Conservation (phyloP, 352 stramenopile genomes). For the Phytopythium oedochilum region DNA sequence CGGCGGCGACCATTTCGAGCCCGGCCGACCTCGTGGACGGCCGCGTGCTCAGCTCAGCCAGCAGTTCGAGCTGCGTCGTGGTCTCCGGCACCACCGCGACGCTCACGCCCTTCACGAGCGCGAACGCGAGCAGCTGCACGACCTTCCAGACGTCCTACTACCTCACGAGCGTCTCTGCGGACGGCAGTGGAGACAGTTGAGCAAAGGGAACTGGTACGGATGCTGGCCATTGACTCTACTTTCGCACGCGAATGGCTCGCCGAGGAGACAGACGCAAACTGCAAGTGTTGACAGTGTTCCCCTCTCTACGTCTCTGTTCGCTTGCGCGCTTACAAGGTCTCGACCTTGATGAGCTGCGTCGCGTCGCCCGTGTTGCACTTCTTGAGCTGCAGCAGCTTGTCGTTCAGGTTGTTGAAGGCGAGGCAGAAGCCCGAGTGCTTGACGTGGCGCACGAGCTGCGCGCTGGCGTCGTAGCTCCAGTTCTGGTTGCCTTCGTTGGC, state of each 20-base stretch:
- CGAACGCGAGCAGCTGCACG: conserved; percentile 1
- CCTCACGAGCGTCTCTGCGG: not conserved
- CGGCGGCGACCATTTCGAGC: not conserved
- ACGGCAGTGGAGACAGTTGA: not conserved
- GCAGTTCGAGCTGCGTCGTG: not conserved
- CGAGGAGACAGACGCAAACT: too few species aligned
- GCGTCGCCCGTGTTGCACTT: conserved; percentile 29
- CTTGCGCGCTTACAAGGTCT: too few species aligned
- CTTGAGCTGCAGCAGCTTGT: conserved; percentile 48
- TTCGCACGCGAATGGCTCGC: too few species aligned
- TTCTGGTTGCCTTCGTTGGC: conserved; percentile 47
- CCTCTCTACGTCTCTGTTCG: not conserved
- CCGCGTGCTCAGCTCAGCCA: not conserved
- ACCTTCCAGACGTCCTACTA: not conserved
- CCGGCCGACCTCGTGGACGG: not conserved
- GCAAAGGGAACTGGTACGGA: too few species aligned
- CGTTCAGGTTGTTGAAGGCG: conserved; percentile 34
- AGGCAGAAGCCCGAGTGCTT: conserved; percentile 47
- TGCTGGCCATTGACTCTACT: too few species aligned
- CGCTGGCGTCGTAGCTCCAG: conserved; percentile 44
- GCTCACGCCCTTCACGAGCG: not conserved
- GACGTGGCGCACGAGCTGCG: conserved; percentile 38
- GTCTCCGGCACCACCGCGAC: not conserved
- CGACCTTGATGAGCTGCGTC: conserved; percentile 35
- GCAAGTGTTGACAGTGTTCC: too few species aligned